These are phyloP conservation scores for Sambucus nigra DNA, from an alignment of 129 eudicot genomes.

Conservation along the genomic window DNA sequence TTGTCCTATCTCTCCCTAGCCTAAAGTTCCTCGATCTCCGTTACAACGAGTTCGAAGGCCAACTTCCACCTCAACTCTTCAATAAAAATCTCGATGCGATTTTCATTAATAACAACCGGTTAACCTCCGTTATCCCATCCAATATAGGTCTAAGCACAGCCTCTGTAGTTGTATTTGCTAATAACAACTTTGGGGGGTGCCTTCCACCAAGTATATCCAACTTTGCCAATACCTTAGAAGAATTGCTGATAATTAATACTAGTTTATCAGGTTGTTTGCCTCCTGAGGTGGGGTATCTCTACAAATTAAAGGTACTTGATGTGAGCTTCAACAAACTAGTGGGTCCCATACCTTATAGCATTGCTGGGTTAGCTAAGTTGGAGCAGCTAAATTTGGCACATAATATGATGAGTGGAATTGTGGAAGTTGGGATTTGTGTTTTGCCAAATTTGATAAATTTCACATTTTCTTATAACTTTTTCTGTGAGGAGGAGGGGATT, in stretches of 20 bases:
- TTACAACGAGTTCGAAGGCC: conserved; percentile 71
- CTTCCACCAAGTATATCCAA: conserved; percentile 57
- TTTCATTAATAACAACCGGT: conserved; percentile 58
- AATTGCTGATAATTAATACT: conserved; percentile 51
- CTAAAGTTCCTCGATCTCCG: conserved; percentile 60
- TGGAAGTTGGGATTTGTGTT: conserved; percentile 47
- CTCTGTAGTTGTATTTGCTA: conserved; percentile 69
- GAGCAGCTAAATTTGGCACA: conserved; percentile 67
- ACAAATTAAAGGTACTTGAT: conserved; percentile 59
- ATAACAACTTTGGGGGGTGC: conserved; percentile 59
- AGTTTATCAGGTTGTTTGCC: conserved; percentile 73
- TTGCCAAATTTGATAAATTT: conserved; percentile 59
- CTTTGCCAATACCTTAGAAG: conserved; percentile 56
- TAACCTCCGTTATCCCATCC: conserved; percentile 42
- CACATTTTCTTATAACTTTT: conserved; percentile 56
- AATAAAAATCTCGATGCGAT: conserved; percentile 47
- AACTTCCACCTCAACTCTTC: conserved; percentile 51
- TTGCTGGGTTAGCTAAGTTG: conserved; percentile 53
- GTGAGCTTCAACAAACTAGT: conserved; percentile 51
- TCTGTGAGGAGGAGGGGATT: conserved; percentile 57
- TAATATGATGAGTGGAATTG: conserved; percentile 58
- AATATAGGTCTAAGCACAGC: conserved; percentile 42
- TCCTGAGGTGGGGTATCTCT: conserved; percentile 46
- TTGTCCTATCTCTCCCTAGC: conserved; percentile 46
- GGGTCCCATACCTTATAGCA: conserved; percentile 61